phyloP scores from a whole-genome alignment of 1,284 basidiomycete species.

The Sphagnurus paluster region DNA sequence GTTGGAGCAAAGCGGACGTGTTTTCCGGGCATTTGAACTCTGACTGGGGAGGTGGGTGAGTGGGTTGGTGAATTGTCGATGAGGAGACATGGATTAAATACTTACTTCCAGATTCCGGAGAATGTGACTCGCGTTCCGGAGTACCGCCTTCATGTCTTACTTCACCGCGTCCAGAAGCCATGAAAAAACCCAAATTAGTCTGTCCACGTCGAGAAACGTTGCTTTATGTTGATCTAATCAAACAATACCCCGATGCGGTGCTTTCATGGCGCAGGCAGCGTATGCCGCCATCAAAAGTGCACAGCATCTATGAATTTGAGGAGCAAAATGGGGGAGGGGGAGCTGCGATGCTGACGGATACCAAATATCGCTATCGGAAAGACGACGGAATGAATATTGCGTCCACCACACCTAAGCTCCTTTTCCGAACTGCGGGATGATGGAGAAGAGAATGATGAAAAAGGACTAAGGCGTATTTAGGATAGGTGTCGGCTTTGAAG shows the following conservation, averaged over 20 bases:
- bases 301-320: not conserved
- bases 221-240: not conserved
- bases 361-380: no score
- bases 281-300: not conserved
- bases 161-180: slow-evolving; percentile 1
- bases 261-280: not conserved
- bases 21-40: slow-evolving; percentile 26
- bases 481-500: no score
- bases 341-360: not conserved
- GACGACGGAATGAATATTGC: no score
- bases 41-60: not conserved
- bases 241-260: not conserved
- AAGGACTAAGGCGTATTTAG: no score
- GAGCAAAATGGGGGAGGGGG: not conserved
- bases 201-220: slow-evolving; percentile 4
- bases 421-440: no score
- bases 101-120: not conserved
- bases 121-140: slow-evolving; percentile 6
- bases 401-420: no score
- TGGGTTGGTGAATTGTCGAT: not conserved
- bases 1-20: slow-evolving; percentile 33
- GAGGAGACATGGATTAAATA: slow-evolving; percentile 7
- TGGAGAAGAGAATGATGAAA: no score
- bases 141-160: slow-evolving; percentile 7
- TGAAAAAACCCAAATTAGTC: no score